A percentile compares a stretch with the other conserved stretches of the same genome.
Evolutionary conservation across 305 asterid species (phyloP).

Genomic region (Fraxinus greggii): DNA sequence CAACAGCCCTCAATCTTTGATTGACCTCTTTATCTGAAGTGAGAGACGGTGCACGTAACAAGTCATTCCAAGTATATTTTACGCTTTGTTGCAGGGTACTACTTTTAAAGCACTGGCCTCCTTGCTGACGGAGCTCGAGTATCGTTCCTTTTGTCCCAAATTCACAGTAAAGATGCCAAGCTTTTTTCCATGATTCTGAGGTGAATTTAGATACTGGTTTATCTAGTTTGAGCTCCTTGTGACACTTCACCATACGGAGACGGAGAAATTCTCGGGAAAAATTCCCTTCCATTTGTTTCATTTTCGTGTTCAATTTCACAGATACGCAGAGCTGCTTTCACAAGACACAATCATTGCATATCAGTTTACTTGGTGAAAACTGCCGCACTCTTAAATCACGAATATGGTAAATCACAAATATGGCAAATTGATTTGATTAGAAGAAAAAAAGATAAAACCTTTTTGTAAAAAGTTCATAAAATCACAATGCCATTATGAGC

Average conservation of each 20-base stretch:
- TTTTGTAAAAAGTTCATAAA: not conserved
- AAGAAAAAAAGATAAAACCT: not conserved
- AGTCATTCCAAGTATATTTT: slow-evolving; percentile 73
- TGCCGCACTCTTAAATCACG: not conserved
- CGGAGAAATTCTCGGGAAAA: slow-evolving; percentile 55
- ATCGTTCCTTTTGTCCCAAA: slow-evolving; percentile 75
- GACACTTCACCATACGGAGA: slow-evolving; percentile 66
- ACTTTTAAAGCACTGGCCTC: slow-evolving; percentile 59
- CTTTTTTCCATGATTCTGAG: slow-evolving; percentile 58
- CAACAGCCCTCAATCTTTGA: slow-evolving; percentile 40
- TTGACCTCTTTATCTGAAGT: slow-evolving; percentile 49
- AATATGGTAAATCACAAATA: not conserved
- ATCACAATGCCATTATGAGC: not conserved
- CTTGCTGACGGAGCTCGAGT: slow-evolving; percentile 61
- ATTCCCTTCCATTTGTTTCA: slow-evolving; percentile 29
- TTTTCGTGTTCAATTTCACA: slow-evolving; percentile 40
- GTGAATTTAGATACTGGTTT: slow-evolving; percentile 41
- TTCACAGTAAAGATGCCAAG: slow-evolving; percentile 77
- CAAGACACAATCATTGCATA: slow-evolving; percentile 20
- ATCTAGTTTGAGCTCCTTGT: slow-evolving; percentile 70
- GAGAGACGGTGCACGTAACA: slow-evolving; percentile 71
- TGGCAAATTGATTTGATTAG: not conserved
- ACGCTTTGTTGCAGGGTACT: slow-evolving; percentile 40
- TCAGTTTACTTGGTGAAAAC: not conserved
- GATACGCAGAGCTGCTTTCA: slow-evolving; percentile 57